A percentile compares a stretch with the other conserved stretches of the same genome.
Conservation (phyloP, 2,329 filamentous ascomycete species). For the Cadophora sp. region DNA sequence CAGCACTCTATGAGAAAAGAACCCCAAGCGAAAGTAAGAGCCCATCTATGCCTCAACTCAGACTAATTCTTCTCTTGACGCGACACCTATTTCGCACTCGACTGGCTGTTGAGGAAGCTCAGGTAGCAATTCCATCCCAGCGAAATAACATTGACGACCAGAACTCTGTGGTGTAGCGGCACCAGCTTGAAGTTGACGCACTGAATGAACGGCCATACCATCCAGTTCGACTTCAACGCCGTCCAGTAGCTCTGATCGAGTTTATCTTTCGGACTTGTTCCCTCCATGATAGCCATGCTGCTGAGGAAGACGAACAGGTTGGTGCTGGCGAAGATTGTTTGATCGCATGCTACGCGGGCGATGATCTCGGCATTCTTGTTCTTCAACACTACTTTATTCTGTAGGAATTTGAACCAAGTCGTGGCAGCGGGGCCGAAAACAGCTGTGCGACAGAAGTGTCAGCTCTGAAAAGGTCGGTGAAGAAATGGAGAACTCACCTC, state of each 20-base stretch:
- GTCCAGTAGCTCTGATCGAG: conserved; percentile 63
- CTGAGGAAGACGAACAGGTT: conserved; percentile 71
- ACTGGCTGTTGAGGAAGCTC: conserved; percentile 40
- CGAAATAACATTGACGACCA: conserved; percentile 73
- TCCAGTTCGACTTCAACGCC: conserved; percentile 72
- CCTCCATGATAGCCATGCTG: conserved; percentile 72
- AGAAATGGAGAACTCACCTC: conserved; percentile 57
- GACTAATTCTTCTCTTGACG: neutral
- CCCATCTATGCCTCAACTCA: neutral
- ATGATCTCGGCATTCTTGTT: conserved; percentile 64
- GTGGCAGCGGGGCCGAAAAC: conserved; percentile 76
- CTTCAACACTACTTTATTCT: conserved; percentile 63
- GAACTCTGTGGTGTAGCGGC: conserved; percentile 70
- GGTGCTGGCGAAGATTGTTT: conserved; percentile 68
- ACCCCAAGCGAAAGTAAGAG: neutral
- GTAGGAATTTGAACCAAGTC: conserved; percentile 73
- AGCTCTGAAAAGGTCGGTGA: conserved; percentile 14
- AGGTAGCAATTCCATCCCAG: conserved; percentile 59
- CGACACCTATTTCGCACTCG: conserved; percentile 2
- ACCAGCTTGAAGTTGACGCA: conserved; percentile 74
- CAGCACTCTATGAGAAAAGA: neutral
- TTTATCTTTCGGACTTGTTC: conserved; percentile 64
- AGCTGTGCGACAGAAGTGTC: conserved; percentile 46
- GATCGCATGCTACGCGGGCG: conserved; percentile 69
- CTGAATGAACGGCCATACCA: conserved; percentile 74